Evolutionary conservation across 331 rosid genomes (phyloP), one percentile per base, ranked within the genome.

Genomic region (Acacia pycnantha): DNA sequence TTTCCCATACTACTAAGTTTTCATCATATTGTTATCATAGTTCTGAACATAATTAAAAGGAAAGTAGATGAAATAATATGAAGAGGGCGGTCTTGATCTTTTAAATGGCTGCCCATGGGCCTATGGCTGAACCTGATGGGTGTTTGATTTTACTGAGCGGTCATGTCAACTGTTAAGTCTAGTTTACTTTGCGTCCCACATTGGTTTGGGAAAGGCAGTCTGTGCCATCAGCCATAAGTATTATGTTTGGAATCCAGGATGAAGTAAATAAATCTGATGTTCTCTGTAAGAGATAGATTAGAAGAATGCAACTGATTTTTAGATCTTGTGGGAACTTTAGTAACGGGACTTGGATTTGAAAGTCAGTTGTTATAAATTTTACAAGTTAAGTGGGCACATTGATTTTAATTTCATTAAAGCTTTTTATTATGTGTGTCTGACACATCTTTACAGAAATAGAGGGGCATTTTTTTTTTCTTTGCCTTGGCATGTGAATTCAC

Each of bases 211-310:
- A 13, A 43, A 43, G 50, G 58, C 56, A 43, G 35, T 22, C 50
- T 11, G 33, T 70, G n/a, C 6, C 6, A 7, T 70, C 33, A 41
- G 35, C 51, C 50, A 70, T 70, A 22, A 12, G n/a, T 40, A 11
- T 62, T 64, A 18, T 69, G 11, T 69, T 31, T 64, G 77, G 71
- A 74, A 67, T 61, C 9, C 44, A 37, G n/a, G 58, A 43, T 69
- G 50, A 74, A 59, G 77, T 53, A n/a, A 31, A 81, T 66, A 68
- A 79, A 59, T 27, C 29, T 53, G 15, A 33, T 77, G 12, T 76
- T 59, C 44, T 70, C 24, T 18, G 77, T 41, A 53, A n/a, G 59
- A 80, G 50, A 46, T 46, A 76, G 78, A 50, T n/a, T 46, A 76
- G 78, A 37, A 24, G 70, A 77, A 33, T 26, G 62, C 51, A 56